phyloP scores from a whole-genome alignment of 441 rosid genomes.

The Gossypium gossypioides region DNA sequence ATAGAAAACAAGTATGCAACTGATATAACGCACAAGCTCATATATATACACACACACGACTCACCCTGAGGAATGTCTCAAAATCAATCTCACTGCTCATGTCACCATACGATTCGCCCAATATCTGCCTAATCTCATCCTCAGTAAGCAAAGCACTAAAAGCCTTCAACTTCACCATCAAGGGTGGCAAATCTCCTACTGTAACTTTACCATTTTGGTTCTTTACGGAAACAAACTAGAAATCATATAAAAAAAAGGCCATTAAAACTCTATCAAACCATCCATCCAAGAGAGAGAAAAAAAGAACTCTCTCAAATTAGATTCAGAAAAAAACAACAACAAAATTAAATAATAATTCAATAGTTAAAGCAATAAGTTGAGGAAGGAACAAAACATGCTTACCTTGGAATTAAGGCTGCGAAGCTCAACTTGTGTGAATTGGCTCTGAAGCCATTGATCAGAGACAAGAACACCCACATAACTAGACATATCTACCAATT shows the following conservation, averaged over 20 bases:
- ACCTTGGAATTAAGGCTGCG: conserved; percentile 54
- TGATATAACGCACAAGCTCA: conserved; percentile 3
- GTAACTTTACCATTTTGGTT: conserved; percentile 40
- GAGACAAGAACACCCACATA: conserved; percentile 43
- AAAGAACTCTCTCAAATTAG: neutral
- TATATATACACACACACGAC: neutral
- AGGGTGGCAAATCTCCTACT: conserved; percentile 36
- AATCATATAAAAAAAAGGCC: neutral
- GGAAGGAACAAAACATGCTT: neutral
- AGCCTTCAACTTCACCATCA: conserved; percentile 47
- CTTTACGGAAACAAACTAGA: conserved; percentile 42
- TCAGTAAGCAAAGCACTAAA: conserved; percentile 38
- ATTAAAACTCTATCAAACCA: neutral
- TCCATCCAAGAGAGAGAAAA: no score
- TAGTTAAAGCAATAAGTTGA: neutral
- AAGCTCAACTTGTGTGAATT: conserved; percentile 62
- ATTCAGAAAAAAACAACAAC: neutral
- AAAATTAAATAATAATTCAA: neutral
- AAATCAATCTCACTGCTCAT: conserved; percentile 37
- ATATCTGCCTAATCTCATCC: conserved; percentile 42
- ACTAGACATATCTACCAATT: conserved; percentile 46
- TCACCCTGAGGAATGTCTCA: conserved; percentile 55
- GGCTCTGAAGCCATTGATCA: conserved; percentile 61
- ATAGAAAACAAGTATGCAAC: conserved; percentile 13
- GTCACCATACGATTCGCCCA: conserved; percentile 28